Conservation (phyloP, 345 rosid genomes). For the Eucalyptus regnans region DNA sequence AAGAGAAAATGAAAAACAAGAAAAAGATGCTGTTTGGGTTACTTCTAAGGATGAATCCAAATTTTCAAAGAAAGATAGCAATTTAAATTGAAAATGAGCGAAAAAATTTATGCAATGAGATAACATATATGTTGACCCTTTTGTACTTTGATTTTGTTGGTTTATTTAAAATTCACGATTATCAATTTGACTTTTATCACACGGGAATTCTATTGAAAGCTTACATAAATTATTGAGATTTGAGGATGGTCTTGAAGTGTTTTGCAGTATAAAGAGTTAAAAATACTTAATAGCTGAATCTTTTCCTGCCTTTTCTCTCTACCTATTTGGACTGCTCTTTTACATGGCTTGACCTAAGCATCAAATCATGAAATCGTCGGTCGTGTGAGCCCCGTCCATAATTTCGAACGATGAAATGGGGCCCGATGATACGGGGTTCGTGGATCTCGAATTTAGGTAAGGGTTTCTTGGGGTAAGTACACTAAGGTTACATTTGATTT, state of each 20-base stretch:
- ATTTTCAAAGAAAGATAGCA: background rate
- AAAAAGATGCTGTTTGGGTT: background rate
- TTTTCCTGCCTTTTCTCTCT: background rate
- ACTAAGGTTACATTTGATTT: no score
- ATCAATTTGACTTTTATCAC: background rate
- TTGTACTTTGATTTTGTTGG: background rate
- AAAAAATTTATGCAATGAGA: background rate
- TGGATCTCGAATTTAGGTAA: background rate
- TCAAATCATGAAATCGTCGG: no score
- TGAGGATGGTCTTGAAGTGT: background rate
- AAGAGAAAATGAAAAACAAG: background rate
- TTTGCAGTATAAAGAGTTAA: background rate
- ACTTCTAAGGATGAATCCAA: background rate
- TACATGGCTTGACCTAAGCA: no score
- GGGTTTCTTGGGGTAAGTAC: no score
- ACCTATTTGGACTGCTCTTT: background rate
- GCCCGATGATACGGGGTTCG: fast-evolving
- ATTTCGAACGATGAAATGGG: background rate
- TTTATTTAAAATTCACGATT: background rate
- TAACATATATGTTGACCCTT: background rate
- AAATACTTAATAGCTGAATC: background rate
- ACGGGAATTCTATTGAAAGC: background rate
- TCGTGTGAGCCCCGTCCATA: background rate
- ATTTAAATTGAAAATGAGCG: background rate
- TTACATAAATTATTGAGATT: background rate